Conservation (phyloP, 768 basidiomycete genomes). For the Hebeloma cylindrosporum region DNA sequence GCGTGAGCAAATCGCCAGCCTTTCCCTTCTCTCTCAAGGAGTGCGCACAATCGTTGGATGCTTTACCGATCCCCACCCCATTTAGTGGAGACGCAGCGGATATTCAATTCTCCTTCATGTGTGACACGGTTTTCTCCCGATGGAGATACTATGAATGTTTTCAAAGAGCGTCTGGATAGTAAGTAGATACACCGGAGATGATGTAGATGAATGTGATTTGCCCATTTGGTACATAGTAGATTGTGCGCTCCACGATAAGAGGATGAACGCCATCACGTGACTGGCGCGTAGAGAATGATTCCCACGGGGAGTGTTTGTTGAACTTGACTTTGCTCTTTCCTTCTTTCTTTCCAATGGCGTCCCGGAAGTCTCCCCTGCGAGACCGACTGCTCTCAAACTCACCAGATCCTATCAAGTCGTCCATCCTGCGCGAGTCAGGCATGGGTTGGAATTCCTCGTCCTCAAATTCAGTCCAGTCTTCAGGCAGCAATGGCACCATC, state of each 20-base stretch:
- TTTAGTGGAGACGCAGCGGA: too few relatives aligned
- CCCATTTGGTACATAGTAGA: too few relatives aligned
- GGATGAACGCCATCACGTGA: conserved; percentile 41
- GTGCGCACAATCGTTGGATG: too few relatives aligned
- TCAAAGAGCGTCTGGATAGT: too few relatives aligned
- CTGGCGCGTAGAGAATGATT: conserved; percentile 33
- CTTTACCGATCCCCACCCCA: too few relatives aligned
- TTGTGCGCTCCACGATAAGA: not conserved
- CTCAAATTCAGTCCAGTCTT: conserved; percentile 31
- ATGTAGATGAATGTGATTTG: too few relatives aligned
- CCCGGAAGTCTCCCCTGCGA: conserved; percentile 48
- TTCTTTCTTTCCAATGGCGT: conserved; percentile 31
- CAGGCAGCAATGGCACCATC: conserved; percentile 35
- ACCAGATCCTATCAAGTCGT: conserved; percentile 62
- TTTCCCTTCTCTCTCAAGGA: too few relatives aligned
- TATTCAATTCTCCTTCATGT: too few relatives aligned
- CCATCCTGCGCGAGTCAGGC: conserved; percentile 62
- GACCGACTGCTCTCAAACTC: conserved; percentile 64
- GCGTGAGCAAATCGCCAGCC: too few relatives aligned
- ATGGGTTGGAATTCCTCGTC: conserved; percentile 58
- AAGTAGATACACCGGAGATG: too few relatives aligned
- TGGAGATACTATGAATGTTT: too few relatives aligned
- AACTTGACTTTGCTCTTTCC: conserved; percentile 23
- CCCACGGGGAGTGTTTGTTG: conserved; percentile 46
- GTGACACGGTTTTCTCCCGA: too few relatives aligned